Evolutionary conservation across 1,139 yeast genomes (phyloP), one percentile per base, ranked within the genome.

Genomic region (Lodderomyces jiufengensis): DNA sequence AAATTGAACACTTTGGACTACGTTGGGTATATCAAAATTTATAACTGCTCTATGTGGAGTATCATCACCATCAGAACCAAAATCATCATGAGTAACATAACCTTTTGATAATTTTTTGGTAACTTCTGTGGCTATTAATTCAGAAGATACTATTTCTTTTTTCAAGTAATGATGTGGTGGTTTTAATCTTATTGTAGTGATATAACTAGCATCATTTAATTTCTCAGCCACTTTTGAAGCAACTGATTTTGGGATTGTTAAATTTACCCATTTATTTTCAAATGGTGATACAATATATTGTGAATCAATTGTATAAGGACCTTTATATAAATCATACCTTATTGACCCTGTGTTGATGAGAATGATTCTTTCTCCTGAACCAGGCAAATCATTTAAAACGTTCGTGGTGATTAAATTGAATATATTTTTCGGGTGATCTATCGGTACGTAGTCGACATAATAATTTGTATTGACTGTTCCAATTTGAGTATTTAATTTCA

Each of bases 261-360:
- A 51, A 37, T 69, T 71, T 22, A 66, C 70, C 97, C 97, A 92
- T 35, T 73, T 71, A 52, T 88, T 88, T 38, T 75, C 69, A 59
- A 88, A 92, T 0, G 98, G 97, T 0, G 95, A 81, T 0, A 92
- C 84, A 32, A 84, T 86, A 52, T 70, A 92, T 42, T 84, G 84
- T 0, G 94, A 72, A 57, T 90, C 95, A 29, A 67, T 61, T 0
- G 95, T 88, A 54, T 83, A 92, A 1, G 82, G 79, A 0, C 97
- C 98, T 55, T 82, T 78, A 62, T 84, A 84, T 38, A 92, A 60
- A 54, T 92, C 97, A 54, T 86, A 92, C 34, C 98, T 73, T 4
- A 92, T 73, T 0, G 95, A 84, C 0, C 97, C 97, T 0, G 97
- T 84, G 52, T 92, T 92, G 41, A 87, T 76, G 32, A 85, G 61